Evolutionary conservation across 2,329 filamentous ascomycete genomes (phyloP).

Genomic region (Calonectria montana): DNA sequence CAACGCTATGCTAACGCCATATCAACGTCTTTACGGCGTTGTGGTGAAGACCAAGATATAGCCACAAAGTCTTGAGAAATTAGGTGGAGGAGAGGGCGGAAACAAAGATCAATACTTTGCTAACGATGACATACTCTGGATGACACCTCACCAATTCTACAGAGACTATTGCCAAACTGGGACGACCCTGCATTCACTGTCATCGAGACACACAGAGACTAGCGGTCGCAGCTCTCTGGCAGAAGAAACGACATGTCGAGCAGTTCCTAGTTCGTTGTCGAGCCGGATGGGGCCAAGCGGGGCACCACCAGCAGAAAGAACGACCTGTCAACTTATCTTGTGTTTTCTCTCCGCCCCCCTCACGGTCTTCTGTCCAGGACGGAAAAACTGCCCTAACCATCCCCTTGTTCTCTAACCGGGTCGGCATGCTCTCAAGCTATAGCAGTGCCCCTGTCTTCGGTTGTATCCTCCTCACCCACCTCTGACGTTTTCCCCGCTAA

Average conservation of each 20-base stretch:
- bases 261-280: slow-evolving; percentile 33
- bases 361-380: background rate
- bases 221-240: slow-evolving; percentile 26
- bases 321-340: slow-evolving; percentile 37
- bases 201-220: slow-evolving; percentile 33
- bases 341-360: background rate
- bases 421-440: slow-evolving; percentile 6
- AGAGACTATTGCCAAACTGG: slow-evolving; percentile 11
- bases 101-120: slow-evolving; percentile 8
- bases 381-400: background rate
- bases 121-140: slow-evolving; percentile 15
- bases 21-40: slow-evolving; percentile 10
- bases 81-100: slow-evolving; percentile 3
- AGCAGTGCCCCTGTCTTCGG: background rate
- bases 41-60: slow-evolving; percentile 24
- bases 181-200: slow-evolving; percentile 11
- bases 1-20: background rate
- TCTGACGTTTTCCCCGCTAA: background rate
- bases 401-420: slow-evolving; percentile 1
- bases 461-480: background rate
- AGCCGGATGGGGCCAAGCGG: slow-evolving; percentile 35
- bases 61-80: slow-evolving; percentile 10
- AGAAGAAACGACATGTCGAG: slow-evolving; percentile 35
- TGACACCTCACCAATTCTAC: slow-evolving; percentile 4
- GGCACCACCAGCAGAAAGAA: slow-evolving; percentile 30